Base-by-base conservation (phyloP, 2,329 filamentous ascomycete species). In the Talaromyces sp. region DNA sequence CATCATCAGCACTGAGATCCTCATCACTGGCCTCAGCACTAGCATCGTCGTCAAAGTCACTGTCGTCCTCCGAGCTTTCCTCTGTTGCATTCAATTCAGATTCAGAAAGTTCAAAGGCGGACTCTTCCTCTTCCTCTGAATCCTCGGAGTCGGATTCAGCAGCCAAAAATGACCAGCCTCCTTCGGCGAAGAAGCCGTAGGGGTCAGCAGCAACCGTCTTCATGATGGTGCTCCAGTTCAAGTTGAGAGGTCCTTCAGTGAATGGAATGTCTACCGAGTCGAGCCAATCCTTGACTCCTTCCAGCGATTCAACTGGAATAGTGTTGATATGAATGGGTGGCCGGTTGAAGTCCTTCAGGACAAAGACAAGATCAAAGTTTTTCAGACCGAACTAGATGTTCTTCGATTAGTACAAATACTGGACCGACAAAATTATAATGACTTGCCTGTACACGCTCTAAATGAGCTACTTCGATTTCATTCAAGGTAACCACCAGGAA, bases 151-250 rank as follows among this genome's bases (percentile, higher is more conserved):
- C 95, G 0, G 90, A 93, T 66, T 97, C 94, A 41, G 89, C 89
- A 62, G 89, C 89, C 66, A 99, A 78, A 86, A 99, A 98, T 1
- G 88, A 90, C 95, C 95, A 99, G 54, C 95, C 95, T 37, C 96
- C 95, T 69, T 98, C 94, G 3, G 85, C 87, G 78, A 97, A 99
- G 87, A 99, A 99, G 71, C 90, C 87, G 75, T 99, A 94, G 2
- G 95, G 92, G 75, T 99, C 93, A 41, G 90, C 89, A 22, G 91
- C 94, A 31, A 99, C 93, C 0, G 95, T 99, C 85, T 99, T 99
- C 93, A 99, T 99, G 75, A 99, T 99, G 16, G 93, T 97, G 11
- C 91, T 90, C 95, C 95, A 99, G 84, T 98, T 98, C 65, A 99
- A 85, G 81, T 99, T 99, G 70, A 99, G 87, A 1, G 94, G 95